Evolutionary conservation across 2,329 filamentous ascomycete species (phyloP), one percentile per base, ranked within the genome.

Genomic region (Ploettnerulaceae sp.): DNA sequence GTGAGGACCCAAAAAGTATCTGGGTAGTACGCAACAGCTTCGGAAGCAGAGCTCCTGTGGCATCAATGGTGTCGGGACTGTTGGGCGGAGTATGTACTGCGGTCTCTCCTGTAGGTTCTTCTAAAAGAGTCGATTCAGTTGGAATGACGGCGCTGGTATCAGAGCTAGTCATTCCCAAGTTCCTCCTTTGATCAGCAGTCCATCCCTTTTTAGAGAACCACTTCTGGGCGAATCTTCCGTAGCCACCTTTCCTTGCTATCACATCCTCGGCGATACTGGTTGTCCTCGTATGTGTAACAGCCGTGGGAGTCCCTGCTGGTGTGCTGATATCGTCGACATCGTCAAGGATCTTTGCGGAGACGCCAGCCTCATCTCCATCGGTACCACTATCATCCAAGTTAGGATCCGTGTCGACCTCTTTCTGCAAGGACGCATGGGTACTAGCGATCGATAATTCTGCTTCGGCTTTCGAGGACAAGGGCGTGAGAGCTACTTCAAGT

Each of bases 121-220:
- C 40, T 64, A 63, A 53, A 65, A 66, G 24, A 61, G 56, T 5
- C 64, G 64, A 26, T 8, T 28, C 39, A 8, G 45, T 31, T 11
- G 24, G 40, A n/a, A 26, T 45, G 7, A 40, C 36, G 24, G 24
- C 41, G 14, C 35, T 45, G 8, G 54, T 33, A 29, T 56, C 52
- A n/a, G 68, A 64, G 45, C 68, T 67, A 56, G 79, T 85, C 64
- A 90, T 70, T 4, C 86, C 86, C 60, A 89, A 76, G 38, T 77
- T 77, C 20, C 83, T 75, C 57, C 81, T 79, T 55, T 81, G 81
- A 50, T 86, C 84, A 50, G 81, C 71, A 42, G 81, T 83, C 86
- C 89, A 91, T 0, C 87, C 89, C 51, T 81, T 84, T 54, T 79
- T 82, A 33, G 88, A 93, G 63, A 97, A 93, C 93, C 93, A 98